Conservation (phyloP, 2,329 filamentous ascomycete genomes). For the Seiridium unicorne region DNA sequence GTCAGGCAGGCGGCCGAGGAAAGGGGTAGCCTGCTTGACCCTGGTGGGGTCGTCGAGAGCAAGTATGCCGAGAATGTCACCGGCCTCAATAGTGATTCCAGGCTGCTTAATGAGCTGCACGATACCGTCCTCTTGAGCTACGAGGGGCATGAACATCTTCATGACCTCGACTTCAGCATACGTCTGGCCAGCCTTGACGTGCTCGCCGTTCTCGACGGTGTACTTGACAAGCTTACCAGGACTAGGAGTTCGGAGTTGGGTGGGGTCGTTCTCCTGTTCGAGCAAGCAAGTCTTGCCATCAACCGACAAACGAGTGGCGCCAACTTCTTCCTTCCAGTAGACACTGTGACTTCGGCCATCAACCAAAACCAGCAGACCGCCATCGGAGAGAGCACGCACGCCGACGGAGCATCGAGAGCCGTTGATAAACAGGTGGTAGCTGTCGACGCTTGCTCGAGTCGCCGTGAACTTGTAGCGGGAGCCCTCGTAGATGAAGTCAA, state of each 20-base stretch:
- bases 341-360: constrained; percentile 94
- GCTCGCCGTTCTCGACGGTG: constrained; percentile 90
- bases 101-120: constrained; percentile 99
- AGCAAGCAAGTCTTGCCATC: constrained; percentile 97
- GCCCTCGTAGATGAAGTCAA: constrained; percentile 99
- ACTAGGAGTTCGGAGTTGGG: constrained; percentile 89
- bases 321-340: constrained; percentile 99
- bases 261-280: constrained; percentile 98
- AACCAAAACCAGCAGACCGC: constrained; percentile 86
- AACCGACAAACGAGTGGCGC: constrained; percentile 90
- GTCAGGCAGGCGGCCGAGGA: constrained; percentile 84
- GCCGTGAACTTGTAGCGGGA: constrained; percentile 97
- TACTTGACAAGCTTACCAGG: constrained; percentile 99
- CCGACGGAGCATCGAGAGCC: constrained; percentile 94
- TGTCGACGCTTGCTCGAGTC: constrained; percentile 86
- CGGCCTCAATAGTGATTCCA: constrained; percentile 93
- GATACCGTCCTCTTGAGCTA: constrained; percentile 91
- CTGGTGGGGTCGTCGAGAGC: constrained; percentile 92
- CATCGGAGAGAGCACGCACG: constrained; percentile 88
- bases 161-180: constrained; percentile 99
- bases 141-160: constrained; percentile 99
- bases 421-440: constrained; percentile 98
- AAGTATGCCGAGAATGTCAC: constrained; percentile 97
- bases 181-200: constrained; percentile 86
- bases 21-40: constrained; percentile 94